These are phyloP conservation scores for Starmerella roubikii DNA, from an alignment of 805 yeast species.

Conservation along the genomic window DNA sequence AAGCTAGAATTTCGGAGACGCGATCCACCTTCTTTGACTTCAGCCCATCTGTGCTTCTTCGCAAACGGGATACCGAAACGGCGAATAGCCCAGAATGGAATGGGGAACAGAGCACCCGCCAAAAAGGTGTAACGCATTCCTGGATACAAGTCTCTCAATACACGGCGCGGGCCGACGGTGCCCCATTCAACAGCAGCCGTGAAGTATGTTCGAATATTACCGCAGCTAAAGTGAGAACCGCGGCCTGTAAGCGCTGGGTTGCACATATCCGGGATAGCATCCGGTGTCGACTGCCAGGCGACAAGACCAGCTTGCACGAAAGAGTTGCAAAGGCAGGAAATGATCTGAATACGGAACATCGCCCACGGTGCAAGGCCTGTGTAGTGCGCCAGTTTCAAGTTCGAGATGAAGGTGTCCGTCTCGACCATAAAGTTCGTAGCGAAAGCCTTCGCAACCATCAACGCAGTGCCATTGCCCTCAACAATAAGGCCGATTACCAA, in stretches of 20 bases:
- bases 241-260: constrained; percentile 19
- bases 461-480: constrained; percentile 42
- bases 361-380: constrained; percentile 47
- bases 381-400: constrained; percentile 43
- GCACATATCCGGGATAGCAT: constrained; percentile 24
- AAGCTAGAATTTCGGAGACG: too few species aligned
- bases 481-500: constrained; percentile 43
- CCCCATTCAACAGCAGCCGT: constrained; percentile 35
- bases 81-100: constrained; percentile 14
- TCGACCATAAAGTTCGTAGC: constrained; percentile 51
- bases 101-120: constrained; percentile 32
- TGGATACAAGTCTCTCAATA: constrained; percentile 42
- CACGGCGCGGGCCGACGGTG: constrained; percentile 34
- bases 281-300: constrained; percentile 26
- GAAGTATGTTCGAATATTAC: constrained; percentile 32
- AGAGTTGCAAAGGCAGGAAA: constrained; percentile 21
- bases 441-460: constrained; percentile 38
- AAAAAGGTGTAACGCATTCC: constrained; percentile 49
- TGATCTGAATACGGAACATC: constrained; percentile 36
- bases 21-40: too few species aligned
- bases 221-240: constrained; percentile 29
- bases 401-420: constrained; percentile 46
- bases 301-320: constrained; percentile 24
- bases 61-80: not conserved
- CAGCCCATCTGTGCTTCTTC: not conserved